Percentiles rank a stretch among this genome's conserved stretches.
These are phyloP conservation scores for Rhododendron kiyosumense DNA, from an alignment of 148 eudicot species.

Conservation along the genomic window DNA sequence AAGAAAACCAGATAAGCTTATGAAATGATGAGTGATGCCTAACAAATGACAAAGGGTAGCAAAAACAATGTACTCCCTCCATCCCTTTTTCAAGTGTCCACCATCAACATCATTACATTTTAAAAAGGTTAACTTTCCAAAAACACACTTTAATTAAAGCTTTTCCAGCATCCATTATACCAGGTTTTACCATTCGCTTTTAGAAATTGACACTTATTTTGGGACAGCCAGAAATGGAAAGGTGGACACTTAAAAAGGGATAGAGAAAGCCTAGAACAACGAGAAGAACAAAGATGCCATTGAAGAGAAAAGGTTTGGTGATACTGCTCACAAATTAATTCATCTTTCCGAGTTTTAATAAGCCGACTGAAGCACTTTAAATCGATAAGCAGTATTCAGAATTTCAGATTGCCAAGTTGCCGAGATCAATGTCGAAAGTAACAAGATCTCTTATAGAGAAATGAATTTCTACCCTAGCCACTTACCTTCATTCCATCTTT, in stretches of 20 bases:
- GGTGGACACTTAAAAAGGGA: neutral
- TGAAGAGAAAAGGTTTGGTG: neutral
- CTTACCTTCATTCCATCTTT: slow-evolving; percentile 98
- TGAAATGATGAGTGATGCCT: neutral
- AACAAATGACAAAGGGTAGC: neutral
- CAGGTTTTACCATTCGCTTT: neutral
- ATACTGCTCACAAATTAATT: neutral
- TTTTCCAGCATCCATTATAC: neutral
- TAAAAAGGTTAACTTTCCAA: neutral
- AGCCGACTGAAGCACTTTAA: slow-evolving; percentile 3
- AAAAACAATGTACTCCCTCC: neutral
- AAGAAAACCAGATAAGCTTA: neutral
- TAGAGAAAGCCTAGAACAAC: neutral
- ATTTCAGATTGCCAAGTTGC: neutral
- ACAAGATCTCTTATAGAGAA: neutral
- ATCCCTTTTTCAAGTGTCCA: neutral
- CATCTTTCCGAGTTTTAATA: no score
- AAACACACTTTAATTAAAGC: neutral
- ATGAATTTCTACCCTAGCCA: neutral
- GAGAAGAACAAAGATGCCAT: neutral
- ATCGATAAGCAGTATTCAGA: neutral
- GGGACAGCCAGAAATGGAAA: neutral
- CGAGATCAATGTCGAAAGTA: neutral
- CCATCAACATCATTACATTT: neutral
- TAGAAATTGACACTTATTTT: neutral